phyloP scores from a whole-genome alignment of 495 filamentous ascomycete species.

The Penicillium daleae region DNA sequence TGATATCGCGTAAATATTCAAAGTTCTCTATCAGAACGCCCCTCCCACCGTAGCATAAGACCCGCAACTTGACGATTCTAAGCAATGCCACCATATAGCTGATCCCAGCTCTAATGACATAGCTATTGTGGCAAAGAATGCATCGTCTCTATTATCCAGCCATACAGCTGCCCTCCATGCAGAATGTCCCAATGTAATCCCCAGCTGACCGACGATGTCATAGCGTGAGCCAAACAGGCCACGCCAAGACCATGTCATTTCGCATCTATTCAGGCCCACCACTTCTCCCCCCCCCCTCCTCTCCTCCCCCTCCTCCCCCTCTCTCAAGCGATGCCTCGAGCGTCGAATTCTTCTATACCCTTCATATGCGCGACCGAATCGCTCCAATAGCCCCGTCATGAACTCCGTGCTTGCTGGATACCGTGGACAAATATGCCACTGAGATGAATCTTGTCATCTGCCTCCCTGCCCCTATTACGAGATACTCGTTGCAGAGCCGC shows the following conservation, averaged over 20 bases:
- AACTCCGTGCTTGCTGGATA: not conserved
- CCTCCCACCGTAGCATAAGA: not conserved
- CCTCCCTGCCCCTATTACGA: not conserved
- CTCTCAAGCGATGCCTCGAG: not conserved
- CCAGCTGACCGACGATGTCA: conserved; percentile 5
- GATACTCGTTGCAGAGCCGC: not conserved
- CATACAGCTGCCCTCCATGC: not conserved
- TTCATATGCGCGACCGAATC: not conserved
- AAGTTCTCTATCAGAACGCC: not conserved
- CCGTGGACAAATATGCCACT: conserved; percentile 10
- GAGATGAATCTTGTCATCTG: conserved; percentile 9
- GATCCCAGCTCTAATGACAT: not conserved
- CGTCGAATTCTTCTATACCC: not conserved
- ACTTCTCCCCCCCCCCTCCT: conserved; percentile 23
- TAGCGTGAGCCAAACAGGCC: not conserved
- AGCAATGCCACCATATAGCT: not conserved
- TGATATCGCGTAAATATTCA: too few relatives aligned
- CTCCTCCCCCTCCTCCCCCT: conserved; percentile 12
- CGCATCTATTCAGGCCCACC: conserved; percentile 18
- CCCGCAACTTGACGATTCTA: not conserved
- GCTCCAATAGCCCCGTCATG: conserved; percentile 11
- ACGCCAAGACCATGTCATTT: conserved; percentile 28
- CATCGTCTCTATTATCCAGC: not conserved
- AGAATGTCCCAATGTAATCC: not conserved
- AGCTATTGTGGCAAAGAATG: not conserved